These are phyloP conservation scores for Talaromyces funiculosus DNA, from an alignment of 2,329 filamentous ascomycete genomes.

Conservation along the genomic window DNA sequence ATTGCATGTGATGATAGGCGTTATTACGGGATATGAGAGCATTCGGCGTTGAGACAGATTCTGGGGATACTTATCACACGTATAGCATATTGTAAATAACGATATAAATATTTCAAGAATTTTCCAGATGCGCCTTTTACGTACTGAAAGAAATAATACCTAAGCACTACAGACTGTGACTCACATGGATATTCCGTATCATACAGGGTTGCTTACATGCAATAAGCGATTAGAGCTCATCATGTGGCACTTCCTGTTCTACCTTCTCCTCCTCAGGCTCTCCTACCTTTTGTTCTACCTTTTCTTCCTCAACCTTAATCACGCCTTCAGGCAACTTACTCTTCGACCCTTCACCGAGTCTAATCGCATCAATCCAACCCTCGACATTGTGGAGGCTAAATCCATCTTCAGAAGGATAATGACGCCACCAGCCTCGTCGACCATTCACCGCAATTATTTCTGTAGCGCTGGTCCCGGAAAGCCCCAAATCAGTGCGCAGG, in stretches of 20 bases:
- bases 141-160: background rate
- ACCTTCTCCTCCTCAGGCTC: constrained; percentile 18
- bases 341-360: constrained; percentile 80
- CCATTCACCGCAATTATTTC: constrained; percentile 79
- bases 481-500: constrained; percentile 57
- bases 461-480: constrained; percentile 47
- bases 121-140: background rate
- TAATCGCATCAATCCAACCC: constrained; percentile 83
- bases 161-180: background rate
- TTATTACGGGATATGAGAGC: background rate
- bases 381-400: constrained; percentile 57
- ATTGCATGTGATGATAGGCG: constrained; percentile 12
- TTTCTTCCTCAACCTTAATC: constrained; percentile 38
- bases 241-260: constrained; percentile 12
- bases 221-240: constrained; percentile 15
- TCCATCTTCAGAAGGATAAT: constrained; percentile 56
- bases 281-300: constrained; percentile 17
- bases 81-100: constrained; percentile 2
- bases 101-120: background rate
- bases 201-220: background rate
- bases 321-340: constrained; percentile 63
- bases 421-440: constrained; percentile 79
- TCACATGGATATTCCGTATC: background rate
- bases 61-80: background rate
- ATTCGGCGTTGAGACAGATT: constrained; percentile 4